Evolutionary conservation across 2,329 filamentous ascomycete species (phyloP), one percentile per base, ranked within the genome.

Genomic region (Sclerotinia spermophila): DNA sequence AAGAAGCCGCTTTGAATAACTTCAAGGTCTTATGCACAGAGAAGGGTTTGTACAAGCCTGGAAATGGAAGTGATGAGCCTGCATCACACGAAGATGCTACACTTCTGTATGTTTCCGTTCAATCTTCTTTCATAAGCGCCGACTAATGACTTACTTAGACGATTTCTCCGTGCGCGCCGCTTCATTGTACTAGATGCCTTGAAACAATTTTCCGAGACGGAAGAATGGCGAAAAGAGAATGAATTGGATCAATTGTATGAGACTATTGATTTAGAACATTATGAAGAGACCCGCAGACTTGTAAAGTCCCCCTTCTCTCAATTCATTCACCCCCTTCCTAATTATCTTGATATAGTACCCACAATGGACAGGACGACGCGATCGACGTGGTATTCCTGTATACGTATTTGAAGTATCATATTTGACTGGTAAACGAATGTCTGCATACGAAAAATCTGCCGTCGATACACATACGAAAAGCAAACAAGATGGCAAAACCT

Each of bases 351-450:
- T 48, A 55, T 77, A 94, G 91, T 97, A 97, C 79, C 94, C 94
- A 35, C 93, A 97, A 88, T 97, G 94, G 92, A 96, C 93, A 30
- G 95, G 95, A 69, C 91, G 94, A 74, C 89, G 94, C 75, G 95
- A 97, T 82, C 91, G 89, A 76, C 91, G 94, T 76, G 95, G 95
- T 75, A 97, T 97, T 73, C 95, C 95, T 11, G 86, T 97, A 76
- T 97, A 96, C 81, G 87, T 97, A 72, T 97, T 92, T 81, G 92
- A 96, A 81, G 93, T 97, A 80, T 87, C 88, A 72, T 88, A 92
- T 71, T 86, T 97, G 76, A 92, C 96, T 82, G 87, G 86, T 79
- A 96, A 97, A 83, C 91, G 90, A 45, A 89, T 97, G 75, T 82
- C 88, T 58, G 86, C 88, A 70, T 97, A 97, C 82, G 92, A 95